Percentiles rank a stretch among this genome's conserved stretches.
phyloP scores from a whole-genome alignment of 345 rosid genomes.

The Eucalyptus camaldulensis region DNA sequence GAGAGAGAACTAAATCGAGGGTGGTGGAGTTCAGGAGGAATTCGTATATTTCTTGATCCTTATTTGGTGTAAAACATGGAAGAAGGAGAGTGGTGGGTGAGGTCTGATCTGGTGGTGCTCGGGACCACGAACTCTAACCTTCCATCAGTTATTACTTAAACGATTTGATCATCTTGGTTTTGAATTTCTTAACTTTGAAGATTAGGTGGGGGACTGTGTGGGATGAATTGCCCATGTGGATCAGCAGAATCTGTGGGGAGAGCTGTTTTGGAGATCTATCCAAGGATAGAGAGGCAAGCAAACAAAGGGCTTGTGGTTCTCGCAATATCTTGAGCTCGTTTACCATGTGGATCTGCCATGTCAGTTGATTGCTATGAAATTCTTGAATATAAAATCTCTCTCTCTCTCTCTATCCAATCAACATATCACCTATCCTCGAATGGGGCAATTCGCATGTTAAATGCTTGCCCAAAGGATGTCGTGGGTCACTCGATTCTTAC shows the following conservation, averaged over 20 bases:
- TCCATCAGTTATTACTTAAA: background rate
- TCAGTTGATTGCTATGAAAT: background rate
- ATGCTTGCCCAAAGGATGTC: background rate
- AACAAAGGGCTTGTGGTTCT: background rate
- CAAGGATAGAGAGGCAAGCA: background rate
- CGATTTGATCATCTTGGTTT: background rate
- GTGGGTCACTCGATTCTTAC: no score
- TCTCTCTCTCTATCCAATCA: background rate
- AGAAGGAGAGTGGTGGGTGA: background rate
- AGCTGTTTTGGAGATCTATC: background rate
- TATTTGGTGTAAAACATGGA: background rate
- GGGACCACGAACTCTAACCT: background rate
- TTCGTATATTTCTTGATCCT: background rate
- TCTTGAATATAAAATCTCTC: background rate
- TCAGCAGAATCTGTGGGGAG: background rate
- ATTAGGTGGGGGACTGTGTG: background rate
- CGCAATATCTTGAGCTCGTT: background rate
- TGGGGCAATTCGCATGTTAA: background rate
- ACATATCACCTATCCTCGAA: background rate
- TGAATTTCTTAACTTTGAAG: background rate
- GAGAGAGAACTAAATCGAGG: background rate
- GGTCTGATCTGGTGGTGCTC: background rate
- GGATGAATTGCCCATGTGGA: background rate
- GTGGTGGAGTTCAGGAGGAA: background rate
- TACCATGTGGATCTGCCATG: background rate